Evolutionary conservation across 1,284 basidiomycete genomes (phyloP).

Genomic region (Mycosarcoma maydis): DNA sequence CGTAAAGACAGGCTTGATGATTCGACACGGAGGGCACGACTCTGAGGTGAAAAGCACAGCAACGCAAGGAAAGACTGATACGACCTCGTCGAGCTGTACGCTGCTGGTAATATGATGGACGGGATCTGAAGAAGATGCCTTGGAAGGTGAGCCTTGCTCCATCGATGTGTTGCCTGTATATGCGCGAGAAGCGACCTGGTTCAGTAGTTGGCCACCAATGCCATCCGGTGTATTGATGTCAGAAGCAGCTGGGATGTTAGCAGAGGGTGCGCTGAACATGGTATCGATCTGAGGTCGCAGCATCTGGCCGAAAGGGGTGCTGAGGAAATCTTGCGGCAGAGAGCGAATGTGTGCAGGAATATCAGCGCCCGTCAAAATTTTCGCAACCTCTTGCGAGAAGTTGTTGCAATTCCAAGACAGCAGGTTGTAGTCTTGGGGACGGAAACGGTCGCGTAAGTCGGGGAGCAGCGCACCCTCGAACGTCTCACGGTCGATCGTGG

Average conservation of each 20-base stretch:
- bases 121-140: constrained; percentile 75
- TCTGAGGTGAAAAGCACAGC: constrained; percentile 76
- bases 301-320: constrained; percentile 87
- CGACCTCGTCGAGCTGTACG: constrained; percentile 48
- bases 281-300: constrained; percentile 84
- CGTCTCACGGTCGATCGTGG: constrained; percentile 81
- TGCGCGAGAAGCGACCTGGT: constrained; percentile 72
- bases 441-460: constrained; percentile 81
- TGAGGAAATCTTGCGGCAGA: constrained; percentile 81
- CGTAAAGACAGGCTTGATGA: constrained; percentile 76
- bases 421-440: constrained; percentile 80
- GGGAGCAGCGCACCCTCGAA: constrained; percentile 79
- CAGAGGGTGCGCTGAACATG: constrained; percentile 42
- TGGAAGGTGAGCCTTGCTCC: constrained; percentile 63
- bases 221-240: neutral
- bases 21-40: constrained; percentile 74
- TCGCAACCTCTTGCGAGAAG: constrained; percentile 79
- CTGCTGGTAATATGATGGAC: constrained; percentile 25
- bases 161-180: constrained; percentile 67
- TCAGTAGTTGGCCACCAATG: constrained; percentile 16
- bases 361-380: constrained; percentile 60
- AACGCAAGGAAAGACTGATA: constrained; percentile 70
- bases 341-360: constrained; percentile 63
- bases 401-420: constrained; percentile 71
- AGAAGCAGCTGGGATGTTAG: too few species aligned